These are phyloP conservation scores for Mycena metata DNA, from an alignment of 768 basidiomycete species.

Conservation along the genomic window DNA sequence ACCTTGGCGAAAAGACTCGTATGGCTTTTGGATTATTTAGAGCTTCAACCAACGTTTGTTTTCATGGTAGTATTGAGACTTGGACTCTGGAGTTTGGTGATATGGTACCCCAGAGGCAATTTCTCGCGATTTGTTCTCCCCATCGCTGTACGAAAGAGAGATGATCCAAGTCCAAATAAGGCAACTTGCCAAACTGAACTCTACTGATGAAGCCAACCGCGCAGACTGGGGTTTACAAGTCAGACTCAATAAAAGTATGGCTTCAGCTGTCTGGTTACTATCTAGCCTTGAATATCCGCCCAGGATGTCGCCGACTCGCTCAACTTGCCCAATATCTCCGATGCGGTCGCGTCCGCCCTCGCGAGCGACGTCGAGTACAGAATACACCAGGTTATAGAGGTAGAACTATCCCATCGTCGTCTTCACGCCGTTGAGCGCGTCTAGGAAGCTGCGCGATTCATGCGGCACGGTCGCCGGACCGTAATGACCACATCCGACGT, in stretches of 20 bases:
- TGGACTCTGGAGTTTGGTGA: too few species aligned
- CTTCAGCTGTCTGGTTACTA: background rate
- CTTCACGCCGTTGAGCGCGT: slow-evolving; percentile 32
- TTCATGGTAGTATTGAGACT: too few species aligned
- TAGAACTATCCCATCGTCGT: slow-evolving; percentile 47
- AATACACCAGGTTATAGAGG: slow-evolving; percentile 95
- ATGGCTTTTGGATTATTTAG: too few species aligned
- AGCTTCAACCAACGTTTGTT: too few species aligned
- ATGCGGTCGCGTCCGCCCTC: slow-evolving; percentile 83
- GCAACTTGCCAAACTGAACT: slow-evolving; percentile 25
- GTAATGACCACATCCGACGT: slow-evolving; percentile 92
- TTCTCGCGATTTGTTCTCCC: too few species aligned
- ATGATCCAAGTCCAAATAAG: background rate
- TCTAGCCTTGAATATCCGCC: slow-evolving; percentile 21
- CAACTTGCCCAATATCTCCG: slow-evolving; percentile 80
- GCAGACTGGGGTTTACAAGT: slow-evolving; percentile 74
- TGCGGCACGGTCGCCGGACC: slow-evolving; percentile 94
- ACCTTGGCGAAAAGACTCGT: too few species aligned
- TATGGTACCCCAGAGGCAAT: too few species aligned
- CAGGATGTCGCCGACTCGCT: slow-evolving; percentile 95
- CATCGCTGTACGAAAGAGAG: background rate
- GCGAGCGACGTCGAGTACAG: slow-evolving; percentile 98
- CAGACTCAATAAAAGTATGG: slow-evolving; percentile 72
- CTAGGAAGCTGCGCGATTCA: slow-evolving; percentile 96
- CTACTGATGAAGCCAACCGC: slow-evolving; percentile 24